Evolutionary conservation across 805 yeast genomes (phyloP), one percentile per base, ranked within the genome.

Genomic region (Grigorovia jiainica): DNA sequence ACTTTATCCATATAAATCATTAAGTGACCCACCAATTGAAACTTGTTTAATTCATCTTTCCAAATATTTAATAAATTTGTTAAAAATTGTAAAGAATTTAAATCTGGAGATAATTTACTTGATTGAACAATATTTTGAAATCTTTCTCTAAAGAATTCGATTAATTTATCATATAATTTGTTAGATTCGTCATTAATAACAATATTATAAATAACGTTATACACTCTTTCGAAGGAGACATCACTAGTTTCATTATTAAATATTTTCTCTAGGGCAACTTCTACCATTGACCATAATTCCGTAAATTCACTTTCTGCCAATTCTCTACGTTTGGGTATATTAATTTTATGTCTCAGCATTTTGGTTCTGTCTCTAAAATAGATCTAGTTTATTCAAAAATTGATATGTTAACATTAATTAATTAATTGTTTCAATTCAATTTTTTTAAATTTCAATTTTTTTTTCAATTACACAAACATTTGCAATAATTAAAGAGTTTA

Each of bases 1-100:
- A 85, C 95, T 35, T 95, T 72, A 55, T 87, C 95, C 55, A 89
- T 61, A 54, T 87, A 87, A 83, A 87, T 80, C 56, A 86, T 65
- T 3, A 87, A 84, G 58, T 89, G 95, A 51, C 89, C 75, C 35
- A 86, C 74, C 72, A 85, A 76, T 47, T 84, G 71, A 80, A 85
- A 82, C 38, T 82, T 71, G 32, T 78, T 69, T 31, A 79, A 59
- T 56, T 83, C 90, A 38, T 79, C 85, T 30, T 75, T 70, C 95
- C 95, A 87, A 3, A 47, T 48, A 3, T 44, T 39, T 3, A 67
- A 51, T 7, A 72, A 52, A 4, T 57, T 57, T 34, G 59, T 60
- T 47, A 75, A 52, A 35, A 70, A 63, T 18, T 57, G 64, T 42
- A 61, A 67, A 17, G 31, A n/a, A 7, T 10, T 27, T 15, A 27